These are phyloP conservation scores for Clarireedia sp. DNA, from an alignment of 2,329 filamentous ascomycete species.

Conservation along the genomic window DNA sequence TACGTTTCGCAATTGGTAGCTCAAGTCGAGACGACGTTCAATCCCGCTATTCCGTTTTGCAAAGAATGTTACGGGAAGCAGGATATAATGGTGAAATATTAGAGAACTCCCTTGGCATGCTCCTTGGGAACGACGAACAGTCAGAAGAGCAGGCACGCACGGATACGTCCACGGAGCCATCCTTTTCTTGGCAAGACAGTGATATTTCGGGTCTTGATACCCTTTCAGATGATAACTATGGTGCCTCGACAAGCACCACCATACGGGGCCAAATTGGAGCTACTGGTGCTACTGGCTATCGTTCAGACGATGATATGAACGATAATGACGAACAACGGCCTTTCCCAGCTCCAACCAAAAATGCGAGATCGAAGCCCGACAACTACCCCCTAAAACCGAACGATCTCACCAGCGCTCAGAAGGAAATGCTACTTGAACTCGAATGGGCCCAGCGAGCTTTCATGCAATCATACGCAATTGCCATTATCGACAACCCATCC, in stretches of 20 bases:
- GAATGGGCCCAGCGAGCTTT: constrained; percentile 63
- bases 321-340: background rate
- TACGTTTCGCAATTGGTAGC: background rate
- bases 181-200: background rate
- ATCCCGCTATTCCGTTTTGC: background rate
- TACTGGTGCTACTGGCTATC: background rate
- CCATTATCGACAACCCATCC: constrained; percentile 50
- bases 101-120: constrained; percentile 4
- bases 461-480: constrained; percentile 58
- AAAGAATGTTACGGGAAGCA: constrained; percentile 23
- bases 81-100: constrained; percentile 20
- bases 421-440: constrained; percentile 60
- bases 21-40: background rate
- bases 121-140: background rate
- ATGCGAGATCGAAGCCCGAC: constrained; percentile 12
- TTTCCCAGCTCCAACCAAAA: background rate
- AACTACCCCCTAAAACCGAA: constrained; percentile 36
- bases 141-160: background rate
- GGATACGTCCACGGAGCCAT: background rate
- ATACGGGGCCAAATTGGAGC: no score
- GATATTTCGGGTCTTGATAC: background rate
- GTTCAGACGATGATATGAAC: constrained; percentile 6
- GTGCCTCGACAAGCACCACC: no score
- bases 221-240: no score
- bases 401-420: constrained; percentile 53